Base-by-base conservation (phyloP, 768 basidiomycete species). In the Mrakia blollopis region DNA sequence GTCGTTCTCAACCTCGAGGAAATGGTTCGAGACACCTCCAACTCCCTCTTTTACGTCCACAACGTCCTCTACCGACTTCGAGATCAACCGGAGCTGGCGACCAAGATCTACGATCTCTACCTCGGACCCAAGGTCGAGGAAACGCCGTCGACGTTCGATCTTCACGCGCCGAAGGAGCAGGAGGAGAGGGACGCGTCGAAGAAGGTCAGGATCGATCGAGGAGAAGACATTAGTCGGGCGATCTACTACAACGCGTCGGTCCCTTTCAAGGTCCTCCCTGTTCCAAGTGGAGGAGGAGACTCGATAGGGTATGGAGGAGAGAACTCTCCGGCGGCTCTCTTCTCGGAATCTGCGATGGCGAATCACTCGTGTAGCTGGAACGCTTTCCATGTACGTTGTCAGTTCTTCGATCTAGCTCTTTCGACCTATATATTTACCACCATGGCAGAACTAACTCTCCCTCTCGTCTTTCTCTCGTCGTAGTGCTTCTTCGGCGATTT, bases 291-390 rank as follows among this genome's bases (percentile, higher is more conserved):
- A 35, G 39, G 62, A 52, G 70, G 70, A 35, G 76, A 77, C 47
- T 44, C 63, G 44, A 73, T 77, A 39, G 72, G 30, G 5, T 77
- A 73, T 41, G 47, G 35, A 32, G 57, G 25, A 16, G 72, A 77
- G n/a, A 30, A 28, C 21, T 63, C 71, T 3, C 76, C 76, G 23
- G 76, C 71, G 1, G 76, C 76, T 2, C 65, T 77, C 18, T 77
- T 77, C 28, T 73, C 71, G 23, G 76, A 77, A 23, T 52, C 41
- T 0, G 76, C 76, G 32, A 65, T 73, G 76, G 72, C 72, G 63
- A 77, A 77, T 39, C 70, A 72, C 16, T 62, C 70, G n/a, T 77
- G 76, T 47, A 39, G 47, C n/a, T 72, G 72, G 70, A 77, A 72
- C 25, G 44, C 28, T 21, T 47, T 50, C n/a, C 50, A 71, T 32